These are phyloP conservation scores for Chenopodium album DNA, from an alignment of 148 eudicot genomes.

Conservation along the genomic window DNA sequence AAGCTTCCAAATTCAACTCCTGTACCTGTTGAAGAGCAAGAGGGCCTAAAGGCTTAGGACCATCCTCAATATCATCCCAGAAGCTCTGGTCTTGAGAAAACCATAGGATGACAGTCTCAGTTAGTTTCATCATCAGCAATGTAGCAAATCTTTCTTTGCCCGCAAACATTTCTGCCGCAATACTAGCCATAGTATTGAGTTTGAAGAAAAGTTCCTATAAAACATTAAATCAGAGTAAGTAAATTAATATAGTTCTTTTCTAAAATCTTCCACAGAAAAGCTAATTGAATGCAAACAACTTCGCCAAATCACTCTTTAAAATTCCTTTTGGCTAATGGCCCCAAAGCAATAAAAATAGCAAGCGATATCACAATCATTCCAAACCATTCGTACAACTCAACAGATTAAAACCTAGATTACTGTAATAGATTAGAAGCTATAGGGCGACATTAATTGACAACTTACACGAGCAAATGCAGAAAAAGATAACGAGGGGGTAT, in stretches of 20 bases:
- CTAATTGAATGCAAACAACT: neutral
- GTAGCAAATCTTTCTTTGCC: constrained; percentile 93
- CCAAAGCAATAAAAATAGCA: neutral
- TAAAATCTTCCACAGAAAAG: neutral
- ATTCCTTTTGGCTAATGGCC: neutral
- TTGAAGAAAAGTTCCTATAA: constrained; percentile 85
- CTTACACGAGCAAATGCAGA: neutral
- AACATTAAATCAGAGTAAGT: constrained; percentile 10
- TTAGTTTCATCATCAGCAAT: constrained; percentile 81
- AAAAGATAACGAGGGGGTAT: neutral
- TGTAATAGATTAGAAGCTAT: neutral
- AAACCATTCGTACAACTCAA: neutral
- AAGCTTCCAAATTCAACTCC: neutral
- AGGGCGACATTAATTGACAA: neutral
- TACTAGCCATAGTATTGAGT: constrained; percentile 72
- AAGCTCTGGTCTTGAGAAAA: constrained; percentile 88
- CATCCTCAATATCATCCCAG: constrained; percentile 98
- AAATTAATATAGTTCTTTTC: neutral
- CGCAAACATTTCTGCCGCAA: constrained; percentile 89
- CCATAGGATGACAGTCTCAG: constrained; percentile 86
- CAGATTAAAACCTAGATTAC: neutral
- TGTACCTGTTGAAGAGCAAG: constrained; percentile 90
- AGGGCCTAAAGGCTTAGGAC: constrained; percentile 75
- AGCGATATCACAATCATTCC: neutral
- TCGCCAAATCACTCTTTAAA: neutral